Evolutionary conservation across 768 basidiomycete genomes (phyloP).

Genomic region (Guyanaporus albipodus): DNA sequence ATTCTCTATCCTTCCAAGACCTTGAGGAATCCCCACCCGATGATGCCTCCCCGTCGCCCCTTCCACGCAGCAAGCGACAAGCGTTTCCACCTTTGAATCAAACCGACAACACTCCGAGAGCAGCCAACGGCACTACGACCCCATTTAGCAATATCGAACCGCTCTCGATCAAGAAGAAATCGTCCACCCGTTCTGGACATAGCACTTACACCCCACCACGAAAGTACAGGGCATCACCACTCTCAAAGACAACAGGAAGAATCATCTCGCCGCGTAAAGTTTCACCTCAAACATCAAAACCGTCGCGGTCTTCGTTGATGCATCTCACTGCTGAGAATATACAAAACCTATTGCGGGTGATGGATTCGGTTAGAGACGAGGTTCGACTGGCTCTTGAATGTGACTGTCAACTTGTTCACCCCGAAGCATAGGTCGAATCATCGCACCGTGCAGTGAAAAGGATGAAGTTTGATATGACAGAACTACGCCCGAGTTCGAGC

Average conservation of each 20-base stretch:
- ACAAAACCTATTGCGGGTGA: constrained; percentile 45
- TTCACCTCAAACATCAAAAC: constrained; percentile 50
- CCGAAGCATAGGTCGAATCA: constrained; percentile 59
- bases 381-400: constrained; percentile 35
- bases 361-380: constrained; percentile 60
- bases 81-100: constrained; percentile 54
- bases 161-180: constrained; percentile 82
- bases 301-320: constrained; percentile 21
- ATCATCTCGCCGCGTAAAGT: constrained; percentile 49
- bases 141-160: constrained; percentile 58
- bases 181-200: constrained; percentile 50
- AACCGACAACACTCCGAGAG: constrained; percentile 52
- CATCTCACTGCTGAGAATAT: constrained; percentile 35
- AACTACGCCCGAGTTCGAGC: constrained; percentile 20
- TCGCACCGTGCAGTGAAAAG: constrained; percentile 70
- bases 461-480: constrained; percentile 67
- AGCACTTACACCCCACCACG: constrained; percentile 34
- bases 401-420: constrained; percentile 2
- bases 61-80: constrained; percentile 72
- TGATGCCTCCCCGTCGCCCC: constrained; percentile 40
- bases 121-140: constrained; percentile 30
- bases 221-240: constrained; percentile 48
- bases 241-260: constrained; percentile 42
- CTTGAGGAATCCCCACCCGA: constrained; percentile 26
- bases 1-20: constrained; percentile 31